phyloP scores from a whole-genome alignment of 2,329 filamentous ascomycete species.

The Aspergillus texensis region DNA sequence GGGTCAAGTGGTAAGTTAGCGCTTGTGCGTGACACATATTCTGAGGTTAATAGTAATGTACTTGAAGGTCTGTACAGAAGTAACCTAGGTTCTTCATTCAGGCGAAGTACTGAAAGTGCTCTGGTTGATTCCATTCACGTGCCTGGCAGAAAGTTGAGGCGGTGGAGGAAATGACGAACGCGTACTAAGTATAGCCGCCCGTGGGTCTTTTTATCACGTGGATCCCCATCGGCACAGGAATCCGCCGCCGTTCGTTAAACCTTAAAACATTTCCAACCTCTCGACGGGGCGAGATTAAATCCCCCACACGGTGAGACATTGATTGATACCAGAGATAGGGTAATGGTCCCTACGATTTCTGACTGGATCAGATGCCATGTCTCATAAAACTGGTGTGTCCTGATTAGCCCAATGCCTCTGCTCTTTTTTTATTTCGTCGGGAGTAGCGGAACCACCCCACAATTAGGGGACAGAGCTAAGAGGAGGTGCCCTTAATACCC shows the following conservation, averaged over 20 bases:
- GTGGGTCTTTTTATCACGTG: not conserved
- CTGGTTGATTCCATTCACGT: not conserved
- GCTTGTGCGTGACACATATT: too few species aligned
- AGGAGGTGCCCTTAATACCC: not conserved
- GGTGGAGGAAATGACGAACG: not conserved
- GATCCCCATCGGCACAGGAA: not conserved
- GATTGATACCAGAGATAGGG: not conserved
- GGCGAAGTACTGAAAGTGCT: too few species aligned
- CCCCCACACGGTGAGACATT: too few species aligned
- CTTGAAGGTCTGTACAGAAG: too few species aligned
- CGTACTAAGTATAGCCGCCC: too few species aligned
- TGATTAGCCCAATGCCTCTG: not conserved
- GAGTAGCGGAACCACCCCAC: not conserved
- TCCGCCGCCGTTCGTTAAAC: not conserved
- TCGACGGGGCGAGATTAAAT: not conserved
- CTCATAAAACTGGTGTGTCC: not conserved
- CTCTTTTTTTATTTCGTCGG: not conserved
- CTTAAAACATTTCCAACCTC: not conserved
- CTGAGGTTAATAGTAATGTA: too few species aligned
- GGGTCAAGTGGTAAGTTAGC: too few species aligned
- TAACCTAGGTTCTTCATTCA: too few species aligned
- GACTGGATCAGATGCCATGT: not conserved
- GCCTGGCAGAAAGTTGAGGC: not conserved
- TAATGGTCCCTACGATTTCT: not conserved
- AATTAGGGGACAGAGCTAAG: not conserved